Evolutionary conservation across 805 yeast species (phyloP), one percentile per base, ranked within the genome.

Genomic region (Saturnispora kantuleensis): DNA sequence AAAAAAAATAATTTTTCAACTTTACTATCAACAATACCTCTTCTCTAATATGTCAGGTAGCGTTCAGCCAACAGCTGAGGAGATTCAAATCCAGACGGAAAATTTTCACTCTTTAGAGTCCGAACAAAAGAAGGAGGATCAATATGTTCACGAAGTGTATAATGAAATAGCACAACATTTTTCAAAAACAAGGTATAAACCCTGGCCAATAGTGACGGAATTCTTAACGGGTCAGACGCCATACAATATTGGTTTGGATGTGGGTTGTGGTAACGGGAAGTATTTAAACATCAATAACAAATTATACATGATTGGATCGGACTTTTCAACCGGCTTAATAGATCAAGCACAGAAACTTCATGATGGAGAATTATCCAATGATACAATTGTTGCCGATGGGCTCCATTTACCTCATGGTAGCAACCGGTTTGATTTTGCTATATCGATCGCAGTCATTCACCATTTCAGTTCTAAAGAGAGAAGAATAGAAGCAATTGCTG

Each of bases 201-300:
- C 97, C 26, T 93, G 98, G 98, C 97, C 97, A 7, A 79, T 88
- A 16, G 98, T 93, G 21, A 85, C 84, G 42, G 62, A 70, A 48
- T 93, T 83, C 57, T 63, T 93, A 38, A 57, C 53, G 10, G 52
- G 62, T 1, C 74, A 76, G 53, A 47, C 58, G 0, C 64, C 65
- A 5, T 82, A 86, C 36, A 65, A 81, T 1, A 50, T 90, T 0
- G 98, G 98, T 1, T 69, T 88, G 28, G 98, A 93, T 64, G 86
- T 90, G 16, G 98, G 98, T 0, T 90, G 97, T 62, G 98, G 98
- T 3, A 93, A 93, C 60, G 98, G 98, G 2, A 93, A 93, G 58
- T 93, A 93, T 58, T 61, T 90, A 35, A 74, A 73, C 2, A 73
- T 88, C 10, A 89, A 90, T 60, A 68, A 73, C 8, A 70, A 82